A percentile compares a stretch with the other conserved stretches of the same genome.
Conservation (phyloP, 345 rosid species). For the Clausena lansium region DNA sequence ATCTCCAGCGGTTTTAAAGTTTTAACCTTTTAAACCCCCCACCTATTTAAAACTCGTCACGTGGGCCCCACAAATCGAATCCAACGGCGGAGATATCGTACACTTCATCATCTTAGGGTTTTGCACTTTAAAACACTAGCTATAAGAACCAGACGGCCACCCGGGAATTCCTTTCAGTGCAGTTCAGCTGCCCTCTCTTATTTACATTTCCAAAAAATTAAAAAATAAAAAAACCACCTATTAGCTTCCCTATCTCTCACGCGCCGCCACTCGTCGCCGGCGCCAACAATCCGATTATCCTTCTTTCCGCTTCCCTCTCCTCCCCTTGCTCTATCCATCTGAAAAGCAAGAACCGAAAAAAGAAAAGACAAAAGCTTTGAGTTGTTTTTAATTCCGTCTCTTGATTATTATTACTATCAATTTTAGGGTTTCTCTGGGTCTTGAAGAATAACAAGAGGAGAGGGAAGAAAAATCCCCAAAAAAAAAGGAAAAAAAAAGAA, state of each 20-base stretch:
- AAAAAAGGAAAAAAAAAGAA: conserved; percentile 5
- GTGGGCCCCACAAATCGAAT: conserved; percentile 23
- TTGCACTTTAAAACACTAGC: not conserved
- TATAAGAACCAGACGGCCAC: conserved; percentile 7
- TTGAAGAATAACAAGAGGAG: conserved; percentile 68
- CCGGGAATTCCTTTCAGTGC: not conserved
- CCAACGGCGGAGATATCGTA: conserved; percentile 32
- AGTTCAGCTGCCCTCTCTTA: conserved; percentile 17
- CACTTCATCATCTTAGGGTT: conserved; percentile 26
- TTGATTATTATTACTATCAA: not conserved
- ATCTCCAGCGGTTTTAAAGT: not conserved
- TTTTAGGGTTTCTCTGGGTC: conserved; percentile 26
- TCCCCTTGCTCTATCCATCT: conserved; percentile 15
- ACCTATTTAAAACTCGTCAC: not conserved
- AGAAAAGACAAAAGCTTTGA: not conserved
- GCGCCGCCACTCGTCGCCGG: conserved; percentile 54
- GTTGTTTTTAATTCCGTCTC: conserved; percentile 11
- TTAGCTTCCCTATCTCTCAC: conserved; percentile 11
- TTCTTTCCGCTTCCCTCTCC: conserved; percentile 51
- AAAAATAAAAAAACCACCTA: not conserved
- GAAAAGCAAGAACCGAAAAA: conserved; percentile 14
- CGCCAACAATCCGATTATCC: conserved; percentile 34
- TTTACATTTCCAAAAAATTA: not conserved
- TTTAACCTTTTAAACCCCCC: not conserved
- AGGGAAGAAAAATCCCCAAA: conserved; percentile 47